A percentile compares a stretch with the other conserved stretches of the same genome.
Evolutionary conservation across 106 monocot genomes (phyloP).

Genomic region (Allium sativum): DNA sequence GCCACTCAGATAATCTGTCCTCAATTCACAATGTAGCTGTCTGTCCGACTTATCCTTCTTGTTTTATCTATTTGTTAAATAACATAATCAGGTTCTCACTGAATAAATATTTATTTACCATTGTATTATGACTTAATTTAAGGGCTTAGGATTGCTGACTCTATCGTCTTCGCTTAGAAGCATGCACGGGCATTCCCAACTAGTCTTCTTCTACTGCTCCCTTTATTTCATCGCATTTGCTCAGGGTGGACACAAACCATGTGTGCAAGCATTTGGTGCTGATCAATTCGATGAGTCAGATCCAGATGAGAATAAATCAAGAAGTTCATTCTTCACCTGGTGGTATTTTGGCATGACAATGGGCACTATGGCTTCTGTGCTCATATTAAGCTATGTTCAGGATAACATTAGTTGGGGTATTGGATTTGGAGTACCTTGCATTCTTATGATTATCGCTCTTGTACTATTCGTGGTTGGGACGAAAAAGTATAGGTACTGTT

Average conservation of each 20-base stretch:
- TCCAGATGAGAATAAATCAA: conserved; percentile 12
- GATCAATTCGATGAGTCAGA: conserved; percentile 37
- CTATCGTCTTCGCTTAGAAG: neutral
- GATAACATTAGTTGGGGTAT: conserved; percentile 34
- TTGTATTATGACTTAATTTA: neutral
- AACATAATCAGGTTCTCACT: neutral
- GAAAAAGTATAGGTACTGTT: conserved; percentile 22
- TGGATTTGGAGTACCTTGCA: conserved; percentile 24
- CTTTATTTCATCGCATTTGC: conserved; percentile 27
- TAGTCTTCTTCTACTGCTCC: conserved; percentile 23
- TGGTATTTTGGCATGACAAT: conserved; percentile 29
- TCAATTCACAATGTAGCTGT: too few relatives aligned
- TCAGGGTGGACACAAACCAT: conserved; percentile 27
- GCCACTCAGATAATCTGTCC: too few relatives aligned
- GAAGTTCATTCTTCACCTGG: conserved; percentile 35
- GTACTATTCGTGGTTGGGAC: conserved; percentile 17
- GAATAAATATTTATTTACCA: neutral
- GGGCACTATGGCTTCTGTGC: conserved; percentile 14
- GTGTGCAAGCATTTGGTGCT: conserved; percentile 29
- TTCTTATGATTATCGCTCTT: conserved; percentile 17
- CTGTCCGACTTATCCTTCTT: too few relatives aligned
- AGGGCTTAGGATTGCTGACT: conserved; percentile 18
- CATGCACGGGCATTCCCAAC: conserved; percentile 11
- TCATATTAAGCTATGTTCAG: conserved; percentile 25
- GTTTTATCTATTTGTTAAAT: neutral